Evolutionary conservation across 2,329 filamentous ascomycete species (phyloP).

Genomic region (Calonectria hawksworthii): DNA sequence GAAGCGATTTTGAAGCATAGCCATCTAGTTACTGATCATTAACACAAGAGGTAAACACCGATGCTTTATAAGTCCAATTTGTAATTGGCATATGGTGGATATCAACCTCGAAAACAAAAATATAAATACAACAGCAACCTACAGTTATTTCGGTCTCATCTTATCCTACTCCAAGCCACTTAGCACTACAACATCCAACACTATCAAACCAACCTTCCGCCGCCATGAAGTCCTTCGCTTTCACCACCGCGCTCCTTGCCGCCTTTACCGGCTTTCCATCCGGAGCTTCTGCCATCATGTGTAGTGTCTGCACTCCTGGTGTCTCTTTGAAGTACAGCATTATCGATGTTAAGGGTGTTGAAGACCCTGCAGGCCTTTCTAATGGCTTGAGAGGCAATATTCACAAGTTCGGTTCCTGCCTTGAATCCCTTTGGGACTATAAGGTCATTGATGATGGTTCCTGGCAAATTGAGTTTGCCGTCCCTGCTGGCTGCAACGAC

Average conservation of each 20-base stretch:
- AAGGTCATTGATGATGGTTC: not conserved
- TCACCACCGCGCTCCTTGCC: not conserved
- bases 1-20: not conserved
- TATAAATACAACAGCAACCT: not conserved
- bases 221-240: not conserved
- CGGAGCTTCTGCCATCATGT: not conserved
- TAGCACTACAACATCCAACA: not conserved
- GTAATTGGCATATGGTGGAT: not conserved
- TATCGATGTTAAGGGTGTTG: not conserved
- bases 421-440: not conserved
- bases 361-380: not conserved
- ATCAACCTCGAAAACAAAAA: not conserved
- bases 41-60: not conserved
- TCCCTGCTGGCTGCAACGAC: not conserved
- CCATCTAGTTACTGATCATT: not conserved
- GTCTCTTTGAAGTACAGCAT: not conserved
- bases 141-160: not conserved
- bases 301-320: not conserved
- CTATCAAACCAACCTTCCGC: not conserved
- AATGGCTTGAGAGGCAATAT: constrained; percentile 1
- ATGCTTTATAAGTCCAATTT: not conserved
- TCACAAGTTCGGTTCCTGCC: not conserved
- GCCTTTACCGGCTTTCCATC: not conserved
- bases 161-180: not conserved
- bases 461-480: not conserved